Evolutionary conservation across 2,329 filamentous ascomycete species (phyloP), one percentile per base, ranked within the genome.

Genomic region (Tolypocladium endophyticum): DNA sequence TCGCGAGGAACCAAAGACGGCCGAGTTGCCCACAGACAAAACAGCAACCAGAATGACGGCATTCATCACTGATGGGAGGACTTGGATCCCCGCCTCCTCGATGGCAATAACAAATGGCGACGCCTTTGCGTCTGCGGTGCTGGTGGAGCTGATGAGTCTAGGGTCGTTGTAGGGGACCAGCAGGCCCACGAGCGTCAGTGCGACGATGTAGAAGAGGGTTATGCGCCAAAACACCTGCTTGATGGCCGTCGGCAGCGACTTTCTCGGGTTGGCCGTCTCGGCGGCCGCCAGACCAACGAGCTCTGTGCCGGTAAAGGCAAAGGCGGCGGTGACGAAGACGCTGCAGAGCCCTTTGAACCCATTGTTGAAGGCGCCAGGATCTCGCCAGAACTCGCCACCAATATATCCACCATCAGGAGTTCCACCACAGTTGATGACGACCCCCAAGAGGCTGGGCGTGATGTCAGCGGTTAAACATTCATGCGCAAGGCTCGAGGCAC

Each of bases 201-300:
- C 89, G 39, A 95, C 85, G 56, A 97, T 81, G 75, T 96, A 97
- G 77, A 97, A 97, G 60, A 95, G 80, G 4, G 86, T 85, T 69
- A 96, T 96, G 68, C 92, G 87, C 92, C 92, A 97, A 73, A 96
- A 96, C 28, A 96, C 91, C 72, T 96, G 92, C 76, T 95, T 96
- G 68, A 95, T 86, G 16, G 92, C 92, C 0, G 86, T 91, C 0
- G 92, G 92, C 0, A 97, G 79, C 1, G 88, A 89, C 70, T 94
- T 90, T 60, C 87, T 82, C 3, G 89, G 89, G 68, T 91, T 90
- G n/a, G 82, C 84, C 1, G 88, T 89, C 71, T 92, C 89, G 38
- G 88, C 89, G 1, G 89, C 88, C 4, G 88, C 88, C 18, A 92
- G 81, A 58, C 88, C 89, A 56, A 91, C 87, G 14, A 90, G 79